Base-by-base conservation (phyloP, 805 yeast species). In the Kodamaea sagamina region DNA sequence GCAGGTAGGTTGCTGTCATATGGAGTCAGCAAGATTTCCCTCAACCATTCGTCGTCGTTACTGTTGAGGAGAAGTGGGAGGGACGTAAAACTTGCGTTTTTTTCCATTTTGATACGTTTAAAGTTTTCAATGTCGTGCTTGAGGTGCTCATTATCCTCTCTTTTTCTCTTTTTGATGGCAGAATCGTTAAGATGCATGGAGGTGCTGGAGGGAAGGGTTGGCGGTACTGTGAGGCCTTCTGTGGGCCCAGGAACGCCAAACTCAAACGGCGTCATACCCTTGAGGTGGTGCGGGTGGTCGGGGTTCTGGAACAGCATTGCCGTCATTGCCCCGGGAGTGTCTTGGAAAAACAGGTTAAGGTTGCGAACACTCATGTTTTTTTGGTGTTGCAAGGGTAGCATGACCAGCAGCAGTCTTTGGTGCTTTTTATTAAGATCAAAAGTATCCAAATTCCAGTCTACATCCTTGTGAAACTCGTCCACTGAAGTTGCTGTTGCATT, bases 21-120 rank as follows among this genome's bases (percentile, higher is more conserved):
- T 4, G 89, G 86, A 1, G 86, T 78, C 42, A 72, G 79, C 39
- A 85, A 78, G 51, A 86, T 83, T 48, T 84, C 89, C 24, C 79
- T 74, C 11, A 86, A 65, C 90, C 92, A 84, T 46, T 79, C 83
- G 21, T 76, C 78, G 7, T 66, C 61, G 41, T 42, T 53, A 17
- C 44, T 42, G 26, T 25, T 42, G 19, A 36, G 29, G 4, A 42
- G 29, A 22, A 42, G 36, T 5, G 44, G 44, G 6, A 42, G 17
- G 11, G 41, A 28, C 5, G 44, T 42, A 36, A 36, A 42, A 24
- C 41, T 36, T 10, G 44, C 41, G n/a, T 36, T 36, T 19, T 41
- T 41, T 11, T 35, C 39, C 44, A 41, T 41, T 17, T 41, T 41
- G 25, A 41, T 41, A 10, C 44, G 16, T 27, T 36, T 28, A 19